These are phyloP conservation scores for Meyerozyma guilliermondii DNA, from an alignment of 1,139 yeast species.

Conservation along the genomic window DNA sequence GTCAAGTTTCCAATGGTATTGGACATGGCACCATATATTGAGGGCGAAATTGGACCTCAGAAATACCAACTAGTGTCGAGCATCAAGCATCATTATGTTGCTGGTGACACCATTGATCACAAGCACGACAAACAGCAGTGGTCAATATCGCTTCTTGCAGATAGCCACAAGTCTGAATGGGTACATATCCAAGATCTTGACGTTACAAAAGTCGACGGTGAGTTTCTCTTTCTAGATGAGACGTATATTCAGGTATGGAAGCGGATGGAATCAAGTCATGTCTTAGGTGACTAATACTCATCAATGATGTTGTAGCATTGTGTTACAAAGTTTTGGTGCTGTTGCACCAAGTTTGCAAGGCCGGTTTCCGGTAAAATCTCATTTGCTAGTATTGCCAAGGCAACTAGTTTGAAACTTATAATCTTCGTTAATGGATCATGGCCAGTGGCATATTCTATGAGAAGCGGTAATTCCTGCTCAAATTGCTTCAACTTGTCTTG, in stretches of 20 bases:
- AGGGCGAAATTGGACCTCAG: constrained; percentile 11
- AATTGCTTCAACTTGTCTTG: background rate
- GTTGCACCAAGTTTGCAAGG: background rate
- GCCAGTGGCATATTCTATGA: background rate
- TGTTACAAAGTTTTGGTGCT: background rate
- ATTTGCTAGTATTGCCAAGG: background rate
- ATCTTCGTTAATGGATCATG: background rate
- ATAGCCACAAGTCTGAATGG: constrained; percentile 43
- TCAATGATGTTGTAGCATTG: background rate
- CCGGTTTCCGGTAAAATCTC: background rate
- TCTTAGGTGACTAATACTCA: background rate
- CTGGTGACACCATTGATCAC: constrained; percentile 16
- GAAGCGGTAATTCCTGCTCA: background rate
- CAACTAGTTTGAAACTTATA: background rate
- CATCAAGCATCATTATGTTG: constrained; percentile 39
- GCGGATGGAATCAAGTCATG: constrained; percentile 3
- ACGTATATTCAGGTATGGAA: constrained; percentile 70
- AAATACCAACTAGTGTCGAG: constrained; percentile 48
- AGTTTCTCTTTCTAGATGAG: constrained; percentile 58
- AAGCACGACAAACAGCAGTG: constrained; percentile 35
- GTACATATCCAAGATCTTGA: constrained; percentile 49
- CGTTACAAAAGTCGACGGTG: constrained; percentile 45
- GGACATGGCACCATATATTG: constrained; percentile 32
- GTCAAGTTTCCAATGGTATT: constrained; percentile 53
- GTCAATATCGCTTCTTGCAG: constrained; percentile 45